phyloP scores from a whole-genome alignment of 2,329 filamentous ascomycete genomes.

The Phyllosticta paracitricarpa region DNA sequence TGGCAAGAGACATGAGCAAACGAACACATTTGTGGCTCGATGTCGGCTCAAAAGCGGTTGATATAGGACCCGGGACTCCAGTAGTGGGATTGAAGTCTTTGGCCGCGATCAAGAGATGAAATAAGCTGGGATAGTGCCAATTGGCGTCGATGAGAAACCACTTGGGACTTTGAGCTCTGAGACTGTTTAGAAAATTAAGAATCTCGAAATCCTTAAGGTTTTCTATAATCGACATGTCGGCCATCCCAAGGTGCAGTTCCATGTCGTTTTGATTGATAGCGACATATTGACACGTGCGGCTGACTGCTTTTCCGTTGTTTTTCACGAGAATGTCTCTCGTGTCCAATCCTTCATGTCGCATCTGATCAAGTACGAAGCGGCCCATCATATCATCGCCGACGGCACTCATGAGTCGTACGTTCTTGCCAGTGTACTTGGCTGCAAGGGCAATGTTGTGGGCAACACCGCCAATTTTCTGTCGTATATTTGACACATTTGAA shows the following conservation, averaged over 20 bases:
- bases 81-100: conserved; percentile 83
- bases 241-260: conserved; percentile 84
- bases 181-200: conserved; percentile 35
- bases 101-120: conserved; percentile 21
- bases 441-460: conserved; percentile 86
- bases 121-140: conserved; percentile 35
- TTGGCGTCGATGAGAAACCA: conserved; percentile 77
- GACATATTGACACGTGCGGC: conserved; percentile 80
- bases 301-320: conserved; percentile 12
- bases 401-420: conserved; percentile 67
- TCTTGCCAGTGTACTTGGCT: conserved; percentile 57
- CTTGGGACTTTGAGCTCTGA: conserved; percentile 48
- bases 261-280: conserved; percentile 77
- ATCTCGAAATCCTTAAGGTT: conserved; percentile 20
- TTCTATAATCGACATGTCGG: conserved; percentile 81
- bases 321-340: conserved; percentile 48
- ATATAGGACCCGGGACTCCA: no score
- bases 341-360: conserved; percentile 53
- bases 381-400: conserved; percentile 74
- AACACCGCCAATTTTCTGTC: conserved; percentile 79
- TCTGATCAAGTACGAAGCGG: conserved; percentile 56
- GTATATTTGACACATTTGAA: conserved; percentile 82
- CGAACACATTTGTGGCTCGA: no score
- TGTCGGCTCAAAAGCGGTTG: background rate
- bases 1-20: no score